phyloP scores from a whole-genome alignment of 1,139 yeast species.

The Kodamaea sp. region DNA sequence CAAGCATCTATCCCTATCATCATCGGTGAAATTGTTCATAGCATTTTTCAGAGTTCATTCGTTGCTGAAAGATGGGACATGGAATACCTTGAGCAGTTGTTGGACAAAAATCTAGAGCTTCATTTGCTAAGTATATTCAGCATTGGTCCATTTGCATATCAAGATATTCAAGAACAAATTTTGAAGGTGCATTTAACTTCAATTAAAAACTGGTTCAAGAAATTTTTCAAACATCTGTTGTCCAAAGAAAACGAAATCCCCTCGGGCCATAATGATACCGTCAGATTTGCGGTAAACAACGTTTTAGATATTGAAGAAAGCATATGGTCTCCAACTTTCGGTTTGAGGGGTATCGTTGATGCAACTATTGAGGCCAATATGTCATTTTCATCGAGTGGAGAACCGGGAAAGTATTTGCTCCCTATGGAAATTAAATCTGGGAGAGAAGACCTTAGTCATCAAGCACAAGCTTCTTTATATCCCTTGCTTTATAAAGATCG shows the following conservation, averaged over 20 bases:
- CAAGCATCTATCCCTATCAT: conserved; percentile 58
- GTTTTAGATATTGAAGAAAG: conserved; percentile 85
- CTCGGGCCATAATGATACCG: conserved; percentile 32
- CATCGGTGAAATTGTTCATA: conserved; percentile 78
- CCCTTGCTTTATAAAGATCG: conserved; percentile 76
- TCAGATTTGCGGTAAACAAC: conserved; percentile 53
- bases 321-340: conserved; percentile 87
- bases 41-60: conserved; percentile 69
- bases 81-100: conserved; percentile 41
- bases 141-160: conserved; percentile 46
- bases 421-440: conserved; percentile 95
- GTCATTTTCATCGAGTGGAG: conserved; percentile 16
- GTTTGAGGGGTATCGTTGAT: conserved; percentile 88
- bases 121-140: conserved; percentile 53
- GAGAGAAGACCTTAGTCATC: conserved; percentile 59
- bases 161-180: conserved; percentile 45
- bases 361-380: conserved; percentile 70
- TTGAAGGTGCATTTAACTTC: conserved; percentile 47
- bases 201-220: conserved; percentile 61
- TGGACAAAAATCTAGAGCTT: conserved; percentile 43
- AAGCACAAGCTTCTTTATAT: conserved; percentile 87
- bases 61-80: conserved; percentile 37
- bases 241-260: conserved; percentile 27
- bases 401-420: conserved; percentile 45
- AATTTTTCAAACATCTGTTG: conserved; percentile 33